Percentiles rank a stretch among this genome's conserved stretches.
Evolutionary conservation across 129 eudicot genomes (phyloP).

Genomic region (Centaurea solstitialis): DNA sequence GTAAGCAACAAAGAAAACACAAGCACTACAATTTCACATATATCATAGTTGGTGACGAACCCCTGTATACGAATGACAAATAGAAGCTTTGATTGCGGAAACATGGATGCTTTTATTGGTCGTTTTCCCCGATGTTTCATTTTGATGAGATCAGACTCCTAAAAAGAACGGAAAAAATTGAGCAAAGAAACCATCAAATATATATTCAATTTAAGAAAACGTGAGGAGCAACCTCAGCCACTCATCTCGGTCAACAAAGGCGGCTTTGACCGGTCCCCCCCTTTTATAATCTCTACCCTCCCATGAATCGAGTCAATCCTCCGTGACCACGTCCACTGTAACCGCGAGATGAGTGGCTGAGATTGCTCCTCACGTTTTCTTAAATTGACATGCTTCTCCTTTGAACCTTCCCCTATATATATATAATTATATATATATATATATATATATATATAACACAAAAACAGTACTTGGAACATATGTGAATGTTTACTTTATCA

Average conservation of each 20-base stretch:
- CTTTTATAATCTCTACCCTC: too few species aligned
- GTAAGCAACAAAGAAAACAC: background rate
- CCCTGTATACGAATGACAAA: conserved; percentile 71
- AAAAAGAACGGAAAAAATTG: background rate
- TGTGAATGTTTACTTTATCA: conserved; percentile 36
- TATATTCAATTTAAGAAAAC: too few species aligned
- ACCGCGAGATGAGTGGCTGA: too few species aligned
- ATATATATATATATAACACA: background rate
- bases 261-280: too few species aligned
- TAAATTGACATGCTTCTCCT: too few species aligned
- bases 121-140: conserved; percentile 59
- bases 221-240: too few species aligned
- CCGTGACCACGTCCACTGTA: too few species aligned
- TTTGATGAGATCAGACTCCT: conserved; percentile 68
- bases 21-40: background rate
- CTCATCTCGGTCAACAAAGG: too few species aligned
- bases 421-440: too few species aligned
- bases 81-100: conserved; percentile 54
- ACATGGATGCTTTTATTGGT: conserved; percentile 17
- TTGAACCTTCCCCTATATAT: too few species aligned
- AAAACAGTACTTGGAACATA: background rate
- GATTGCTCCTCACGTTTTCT: too few species aligned
- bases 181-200: background rate
- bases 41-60: conserved; percentile 26
- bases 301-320: too few species aligned